phyloP scores from a whole-genome alignment of 352 stramenopile genomes.

The Detonula confervacea region DNA sequence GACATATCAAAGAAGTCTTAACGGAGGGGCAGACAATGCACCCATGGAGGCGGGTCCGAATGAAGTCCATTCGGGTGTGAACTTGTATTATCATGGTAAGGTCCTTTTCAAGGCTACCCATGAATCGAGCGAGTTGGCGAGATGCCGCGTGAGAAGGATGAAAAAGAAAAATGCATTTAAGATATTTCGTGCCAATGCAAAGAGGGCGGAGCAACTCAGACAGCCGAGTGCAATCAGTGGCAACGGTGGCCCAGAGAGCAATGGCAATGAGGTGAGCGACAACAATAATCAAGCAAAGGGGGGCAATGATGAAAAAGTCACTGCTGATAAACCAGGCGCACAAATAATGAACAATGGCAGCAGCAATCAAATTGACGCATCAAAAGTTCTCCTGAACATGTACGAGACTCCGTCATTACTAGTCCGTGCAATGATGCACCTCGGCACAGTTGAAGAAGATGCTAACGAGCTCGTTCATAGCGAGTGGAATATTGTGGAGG shows the following conservation, averaged over 20 bases:
- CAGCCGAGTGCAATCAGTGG: not conserved
- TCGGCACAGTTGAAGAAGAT: constrained; percentile 34
- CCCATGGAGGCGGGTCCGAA: not conserved
- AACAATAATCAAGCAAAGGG: not conserved
- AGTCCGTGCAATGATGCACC: constrained; percentile 27
- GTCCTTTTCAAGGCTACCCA: not conserved
- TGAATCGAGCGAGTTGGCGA: constrained; percentile 2
- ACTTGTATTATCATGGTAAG: constrained; percentile 13
- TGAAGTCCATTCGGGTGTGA: constrained; percentile 7
- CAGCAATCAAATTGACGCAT: constrained; percentile 3
- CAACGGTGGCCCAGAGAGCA: not conserved
- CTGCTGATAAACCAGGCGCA: not conserved
- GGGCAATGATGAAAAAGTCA: not conserved
- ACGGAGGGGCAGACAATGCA: constrained; percentile 8
- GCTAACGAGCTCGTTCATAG: constrained; percentile 8
- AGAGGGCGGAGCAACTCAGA: not conserved
- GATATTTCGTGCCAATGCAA: not conserved
- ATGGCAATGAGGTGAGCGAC: not conserved
- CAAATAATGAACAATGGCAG: not conserved
- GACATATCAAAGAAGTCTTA: constrained; percentile 1
- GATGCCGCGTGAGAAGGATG: constrained; percentile 14
- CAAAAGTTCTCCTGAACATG: constrained; percentile 13
- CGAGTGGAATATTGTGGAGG: constrained; percentile 8
- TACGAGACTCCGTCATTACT: constrained; percentile 18
- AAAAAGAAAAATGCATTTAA: not conserved